phyloP scores from a whole-genome alignment of 179 eudicot species.

The Monotropa hypopitys region DNA sequence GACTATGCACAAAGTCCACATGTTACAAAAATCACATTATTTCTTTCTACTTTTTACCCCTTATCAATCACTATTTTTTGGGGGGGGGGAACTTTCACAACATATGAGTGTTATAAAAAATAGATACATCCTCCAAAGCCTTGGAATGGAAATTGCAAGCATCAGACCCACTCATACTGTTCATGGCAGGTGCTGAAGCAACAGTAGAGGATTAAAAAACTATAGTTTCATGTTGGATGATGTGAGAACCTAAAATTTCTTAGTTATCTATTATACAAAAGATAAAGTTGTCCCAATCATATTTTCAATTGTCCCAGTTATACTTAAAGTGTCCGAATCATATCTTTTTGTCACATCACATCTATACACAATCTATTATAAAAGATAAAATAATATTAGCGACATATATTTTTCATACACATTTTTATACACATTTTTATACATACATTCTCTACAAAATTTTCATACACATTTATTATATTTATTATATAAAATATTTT shows the following conservation, averaged over 20 bases:
- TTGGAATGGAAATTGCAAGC: constrained; percentile 34
- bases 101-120: neutral
- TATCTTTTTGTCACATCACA: too few species aligned
- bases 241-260: constrained; percentile 81
- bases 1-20: neutral
- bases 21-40: neutral
- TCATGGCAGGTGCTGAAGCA: constrained; percentile 25
- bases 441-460: too few species aligned
- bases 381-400: too few species aligned
- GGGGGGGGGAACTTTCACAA: neutral
- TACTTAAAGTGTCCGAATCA: too few species aligned
- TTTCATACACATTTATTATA: too few species aligned
- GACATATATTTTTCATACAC: too few species aligned
- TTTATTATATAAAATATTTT: too few species aligned
- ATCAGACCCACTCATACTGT: constrained; percentile 22
- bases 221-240: constrained; percentile 59
- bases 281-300: too few species aligned
- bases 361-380: too few species aligned
- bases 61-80: neutral
- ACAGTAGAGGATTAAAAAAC: constrained; percentile 33
- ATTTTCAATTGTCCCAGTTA: too few species aligned
- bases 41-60: neutral
- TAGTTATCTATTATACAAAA: too few species aligned
- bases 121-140: constrained; percentile 59
- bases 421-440: too few species aligned